Evolutionary conservation across 1,284 basidiomycete species (phyloP).

Genomic region (Uromyces viciae-fabae): DNA sequence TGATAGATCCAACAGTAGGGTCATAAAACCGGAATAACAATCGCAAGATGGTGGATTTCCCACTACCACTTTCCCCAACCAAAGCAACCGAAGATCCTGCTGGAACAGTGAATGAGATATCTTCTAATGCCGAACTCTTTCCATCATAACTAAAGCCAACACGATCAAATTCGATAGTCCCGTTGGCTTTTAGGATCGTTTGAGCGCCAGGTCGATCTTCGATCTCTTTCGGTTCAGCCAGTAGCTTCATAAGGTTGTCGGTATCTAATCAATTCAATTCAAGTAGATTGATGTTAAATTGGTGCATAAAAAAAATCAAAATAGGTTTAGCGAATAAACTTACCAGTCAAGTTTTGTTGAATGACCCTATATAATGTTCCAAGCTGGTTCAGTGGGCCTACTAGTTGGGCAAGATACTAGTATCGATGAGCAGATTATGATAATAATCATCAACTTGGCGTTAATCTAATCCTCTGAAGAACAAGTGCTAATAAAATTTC

Average conservation of each 20-base stretch:
- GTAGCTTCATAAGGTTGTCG: constrained; percentile 55
- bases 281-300: constrained; percentile 60
- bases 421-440: too few species aligned
- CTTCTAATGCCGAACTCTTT: constrained; percentile 67
- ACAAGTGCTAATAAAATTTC: too few species aligned
- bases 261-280: constrained; percentile 49
- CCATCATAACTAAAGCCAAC: constrained; percentile 64
- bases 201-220: constrained; percentile 72
- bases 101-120: constrained; percentile 76
- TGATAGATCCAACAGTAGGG: constrained; percentile 64
- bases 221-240: constrained; percentile 63
- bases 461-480: too few species aligned
- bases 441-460: too few species aligned
- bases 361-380: constrained; percentile 53
- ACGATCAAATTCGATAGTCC: constrained; percentile 72
- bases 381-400: constrained; percentile 49
- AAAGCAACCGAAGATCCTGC: constrained; percentile 75
- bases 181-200: constrained; percentile 67
- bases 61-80: constrained; percentile 62
- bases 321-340: not conserved
- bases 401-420: constrained; percentile 40
- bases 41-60: constrained; percentile 65
- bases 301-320: too few species aligned
- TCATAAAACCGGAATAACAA: constrained; percentile 87
- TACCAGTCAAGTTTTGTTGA: constrained; percentile 61